Percentiles rank a stretch among this genome's conserved stretches.
These are phyloP conservation scores for Lipomyces spencermartinsiae DNA, from an alignment of 805 yeast species.

Conservation along the genomic window DNA sequence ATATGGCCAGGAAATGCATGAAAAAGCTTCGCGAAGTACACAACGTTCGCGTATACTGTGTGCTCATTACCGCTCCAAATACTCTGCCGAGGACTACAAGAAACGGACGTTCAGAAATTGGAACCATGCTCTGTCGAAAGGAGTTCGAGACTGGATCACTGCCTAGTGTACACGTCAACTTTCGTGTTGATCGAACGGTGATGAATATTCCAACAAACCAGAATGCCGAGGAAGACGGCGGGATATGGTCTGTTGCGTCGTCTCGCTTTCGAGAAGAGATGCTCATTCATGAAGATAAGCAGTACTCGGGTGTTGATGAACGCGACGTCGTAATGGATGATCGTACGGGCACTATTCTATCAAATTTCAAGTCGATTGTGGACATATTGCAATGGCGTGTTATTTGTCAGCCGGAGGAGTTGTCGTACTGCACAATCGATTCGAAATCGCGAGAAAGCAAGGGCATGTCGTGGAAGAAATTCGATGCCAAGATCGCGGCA, in stretches of 20 bases:
- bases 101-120: conserved; percentile 89
- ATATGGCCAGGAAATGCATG: conserved; percentile 56
- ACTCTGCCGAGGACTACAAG: conserved; percentile 82
- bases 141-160: conserved; percentile 80
- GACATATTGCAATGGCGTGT: conserved; percentile 84
- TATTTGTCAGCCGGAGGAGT: conserved; percentile 72
- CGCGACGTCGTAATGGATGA: conserved; percentile 79
- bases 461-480: conserved; percentile 76
- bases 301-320: conserved; percentile 80
- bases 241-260: conserved; percentile 81
- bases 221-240: conserved; percentile 70
- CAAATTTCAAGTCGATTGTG: conserved; percentile 72
- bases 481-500: conserved; percentile 77
- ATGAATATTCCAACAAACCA: conserved; percentile 58
- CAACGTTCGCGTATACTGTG: conserved; percentile 78
- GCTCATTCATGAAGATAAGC: conserved; percentile 69
- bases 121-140: conserved; percentile 83
- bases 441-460: conserved; percentile 56
- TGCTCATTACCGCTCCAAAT: conserved; percentile 78
- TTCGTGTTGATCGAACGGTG: conserved; percentile 68
- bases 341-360: conserved; percentile 72
- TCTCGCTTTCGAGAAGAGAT: conserved; percentile 69
- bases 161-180: conserved; percentile 80
- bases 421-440: conserved; percentile 63
- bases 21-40: conserved; percentile 62